Base-by-base conservation (phyloP, 805 yeast species). In the Ogataea minuta region DNA sequence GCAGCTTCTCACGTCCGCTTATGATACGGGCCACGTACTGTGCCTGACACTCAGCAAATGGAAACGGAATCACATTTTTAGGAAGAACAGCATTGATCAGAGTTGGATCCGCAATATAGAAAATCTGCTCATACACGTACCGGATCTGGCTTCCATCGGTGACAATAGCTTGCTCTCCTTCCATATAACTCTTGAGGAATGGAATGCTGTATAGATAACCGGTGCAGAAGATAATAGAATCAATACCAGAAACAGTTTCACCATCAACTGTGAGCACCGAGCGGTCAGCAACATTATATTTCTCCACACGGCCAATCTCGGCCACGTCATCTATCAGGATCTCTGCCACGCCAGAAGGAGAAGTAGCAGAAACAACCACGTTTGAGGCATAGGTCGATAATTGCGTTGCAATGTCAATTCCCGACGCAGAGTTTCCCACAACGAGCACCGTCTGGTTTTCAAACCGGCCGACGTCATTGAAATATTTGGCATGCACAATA, bases 131-230 rank as follows among this genome's bases (percentile, higher is more conserved):
- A 53, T 69, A 71, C n/a, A 68, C 34, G 9, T 62, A 57, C 28
- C 66, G 62, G 10, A 72, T 54, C 28, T 62, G 61, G 14, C 46
- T 45, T 4, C 77, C 76, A 39, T 64, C 56, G 9, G 56, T 52
- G 23, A 53, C 36, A 6, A 60, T 41, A 2, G 63, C 49, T 11
- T 50, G 20, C 15, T 52, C 57, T 8, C 62, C 61, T 9, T 43
- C 49, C 7, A 36, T 16, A 37, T 62, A 63, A 23, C 46, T 46
- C 30, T 73, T 68, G 35, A 86, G 58, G 49, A 76, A 83, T 14
- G 95, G 93, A 40, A 76, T 67, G 25, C 77, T 72, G 52, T 79
- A 79, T 31, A 77, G 64, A 58, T 84, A 86, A 1, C 95, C 95
- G 0, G 95, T 85, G 34, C 86, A 84, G 56, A 79, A 83, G 8